Percentiles rank a stretch among this genome's conserved stretches.
These are phyloP conservation scores for Cystobasidium sp. DNA, from an alignment of 1,284 basidiomycete genomes.

Conservation along the genomic window DNA sequence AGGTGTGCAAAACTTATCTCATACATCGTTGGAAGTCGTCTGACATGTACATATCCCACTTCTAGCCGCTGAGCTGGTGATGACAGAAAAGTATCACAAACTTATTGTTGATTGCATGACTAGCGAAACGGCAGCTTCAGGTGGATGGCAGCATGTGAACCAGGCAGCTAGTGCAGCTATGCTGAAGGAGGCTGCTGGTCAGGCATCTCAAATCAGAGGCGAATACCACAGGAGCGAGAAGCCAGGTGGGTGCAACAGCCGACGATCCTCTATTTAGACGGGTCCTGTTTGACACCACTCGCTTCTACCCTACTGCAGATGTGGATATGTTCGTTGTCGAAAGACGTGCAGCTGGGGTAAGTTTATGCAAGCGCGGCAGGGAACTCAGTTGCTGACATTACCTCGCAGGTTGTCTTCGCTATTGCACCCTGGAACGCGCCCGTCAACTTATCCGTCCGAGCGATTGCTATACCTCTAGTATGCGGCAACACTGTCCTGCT, in stretches of 20 bases:
- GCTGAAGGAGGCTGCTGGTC: conserved; percentile 36
- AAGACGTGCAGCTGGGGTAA: conserved; percentile 36
- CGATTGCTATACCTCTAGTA: conserved; percentile 64
- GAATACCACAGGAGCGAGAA: conserved; percentile 36
- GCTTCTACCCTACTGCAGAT: background rate
- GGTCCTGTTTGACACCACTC: background rate
- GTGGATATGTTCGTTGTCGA: conserved; percentile 42
- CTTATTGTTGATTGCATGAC: conserved; percentile 27
- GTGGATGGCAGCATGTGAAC: conserved; percentile 39
- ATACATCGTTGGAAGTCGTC: background rate
- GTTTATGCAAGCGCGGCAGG: background rate
- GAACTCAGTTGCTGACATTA: background rate
- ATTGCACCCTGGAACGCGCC: conserved; percentile 45
- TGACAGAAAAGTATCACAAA: conserved; percentile 28
- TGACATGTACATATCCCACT: background rate
- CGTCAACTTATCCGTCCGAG: conserved; percentile 55
- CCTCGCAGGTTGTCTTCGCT: conserved; percentile 37
- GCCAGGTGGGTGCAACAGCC: background rate
- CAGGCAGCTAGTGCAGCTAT: conserved; percentile 25
- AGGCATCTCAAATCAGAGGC: conserved; percentile 38
- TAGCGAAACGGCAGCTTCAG: conserved; percentile 32
- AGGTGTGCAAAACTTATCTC: background rate
- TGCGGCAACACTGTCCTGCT: conserved; percentile 70
- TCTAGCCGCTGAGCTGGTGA: conserved; percentile 39
- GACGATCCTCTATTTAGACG: no score